Conservation (phyloP, 768 basidiomycete genomes). For the Boletales sp. region DNA sequence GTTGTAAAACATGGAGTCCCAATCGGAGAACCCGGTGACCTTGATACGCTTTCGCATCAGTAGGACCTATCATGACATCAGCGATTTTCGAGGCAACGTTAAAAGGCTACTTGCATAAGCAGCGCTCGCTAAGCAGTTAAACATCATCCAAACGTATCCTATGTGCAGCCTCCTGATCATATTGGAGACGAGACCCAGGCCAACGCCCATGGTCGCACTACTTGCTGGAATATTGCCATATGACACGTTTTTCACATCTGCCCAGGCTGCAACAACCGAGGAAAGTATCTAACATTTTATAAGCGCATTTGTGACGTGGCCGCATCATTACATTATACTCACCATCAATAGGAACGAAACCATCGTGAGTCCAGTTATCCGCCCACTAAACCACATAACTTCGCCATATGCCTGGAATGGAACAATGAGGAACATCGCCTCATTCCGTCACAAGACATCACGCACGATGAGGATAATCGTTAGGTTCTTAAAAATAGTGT, state of each 20-base stretch:
- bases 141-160: slow-evolving; percentile 95
- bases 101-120: slow-evolving; percentile 63
- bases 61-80: slow-evolving; percentile 58
- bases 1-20: slow-evolving; percentile 99
- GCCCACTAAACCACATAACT: slow-evolving; percentile 93
- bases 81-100: slow-evolving; percentile 1
- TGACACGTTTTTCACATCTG: slow-evolving; percentile 57
- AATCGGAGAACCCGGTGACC: slow-evolving; percentile 90
- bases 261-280: slow-evolving; percentile 95
- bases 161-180: slow-evolving; percentile 57
- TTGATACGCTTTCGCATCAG: slow-evolving; percentile 98
- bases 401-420: slow-evolving; percentile 85
- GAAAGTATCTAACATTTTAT: slow-evolving; percentile 67
- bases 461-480: slow-evolving; percentile 97
- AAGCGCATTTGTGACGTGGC: neutral
- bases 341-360: slow-evolving; percentile 93
- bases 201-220: slow-evolving; percentile 25
- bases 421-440: neutral
- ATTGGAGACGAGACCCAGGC: slow-evolving; percentile 37
- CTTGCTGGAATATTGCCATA: slow-evolving; percentile 27
- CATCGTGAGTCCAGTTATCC: slow-evolving; percentile 82
- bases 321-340: slow-evolving; percentile 13
- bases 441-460: slow-evolving; percentile 8
- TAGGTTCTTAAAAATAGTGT: slow-evolving; percentile 99
- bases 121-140: slow-evolving; percentile 88